Evolutionary conservation across 495 filamentous ascomycete species (phyloP).

Genomic region (Pseudomonodictys pantanalensis): DNA sequence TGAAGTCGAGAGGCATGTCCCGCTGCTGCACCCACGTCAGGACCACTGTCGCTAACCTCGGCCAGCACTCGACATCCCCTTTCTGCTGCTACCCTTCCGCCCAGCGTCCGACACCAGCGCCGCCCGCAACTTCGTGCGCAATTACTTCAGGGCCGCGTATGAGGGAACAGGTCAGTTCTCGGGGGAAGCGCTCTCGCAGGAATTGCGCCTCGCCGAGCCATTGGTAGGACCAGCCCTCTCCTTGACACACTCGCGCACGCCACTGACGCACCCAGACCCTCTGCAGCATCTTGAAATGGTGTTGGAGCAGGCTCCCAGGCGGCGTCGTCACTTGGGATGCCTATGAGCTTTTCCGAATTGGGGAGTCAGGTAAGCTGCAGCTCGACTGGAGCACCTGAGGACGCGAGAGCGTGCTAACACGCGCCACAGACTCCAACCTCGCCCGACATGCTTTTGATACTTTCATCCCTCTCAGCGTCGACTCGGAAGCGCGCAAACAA

Average conservation of each 20-base stretch:
- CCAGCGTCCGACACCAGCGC: slow-evolving; percentile 88
- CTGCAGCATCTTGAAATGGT: slow-evolving; percentile 95
- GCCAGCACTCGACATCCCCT: slow-evolving; percentile 81
- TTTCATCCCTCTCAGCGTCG: slow-evolving; percentile 92
- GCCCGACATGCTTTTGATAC: slow-evolving; percentile 91
- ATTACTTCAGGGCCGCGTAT: slow-evolving; percentile 69
- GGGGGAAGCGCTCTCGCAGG: slow-evolving; percentile 73
- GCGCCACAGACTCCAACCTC: slow-evolving; percentile 74
- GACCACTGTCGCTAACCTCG: slow-evolving; percentile 11
- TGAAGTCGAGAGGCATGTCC: slow-evolving; percentile 86
- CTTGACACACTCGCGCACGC: slow-evolving; percentile 13
- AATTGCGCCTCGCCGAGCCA: slow-evolving; percentile 88
- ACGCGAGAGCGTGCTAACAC: slow-evolving; percentile 7
- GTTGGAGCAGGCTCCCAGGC: slow-evolving; percentile 89
- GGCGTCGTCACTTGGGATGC: slow-evolving; percentile 96
- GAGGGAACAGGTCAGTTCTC: slow-evolving; percentile 40
- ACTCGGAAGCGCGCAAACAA: slow-evolving; percentile 76
- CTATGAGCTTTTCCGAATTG: slow-evolving; percentile 92
- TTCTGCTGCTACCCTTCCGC: slow-evolving; percentile 92
- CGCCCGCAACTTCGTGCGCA: slow-evolving; percentile 86
- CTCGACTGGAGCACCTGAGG: neutral
- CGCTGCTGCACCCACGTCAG: slow-evolving; percentile 12
- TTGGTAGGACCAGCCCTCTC: slow-evolving; percentile 58
- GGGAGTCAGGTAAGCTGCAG: slow-evolving; percentile 71
- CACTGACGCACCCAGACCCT: slow-evolving; percentile 62